Base-by-base conservation (phyloP, 31 red algal genomes). In the Bonnemaisonia californica region DNA sequence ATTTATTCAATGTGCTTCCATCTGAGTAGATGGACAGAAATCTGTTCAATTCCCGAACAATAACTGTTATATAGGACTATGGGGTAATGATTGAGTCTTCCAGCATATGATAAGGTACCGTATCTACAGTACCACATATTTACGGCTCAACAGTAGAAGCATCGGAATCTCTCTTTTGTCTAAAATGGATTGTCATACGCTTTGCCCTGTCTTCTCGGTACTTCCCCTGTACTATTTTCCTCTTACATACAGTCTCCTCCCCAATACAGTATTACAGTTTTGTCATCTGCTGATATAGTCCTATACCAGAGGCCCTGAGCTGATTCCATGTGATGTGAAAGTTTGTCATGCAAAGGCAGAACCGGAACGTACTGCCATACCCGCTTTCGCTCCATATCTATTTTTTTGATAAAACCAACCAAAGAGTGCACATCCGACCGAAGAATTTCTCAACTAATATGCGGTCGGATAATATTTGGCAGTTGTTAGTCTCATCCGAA, bases 401-500 rank as follows among this genome's bases (percentile, higher is more conserved):
- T 11, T 69, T 69, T 27, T 69, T 27, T 7, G 64, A 69, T n/a
- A 1, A 69, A 69, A 1, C 0, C 33, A 21, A 27, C 0, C 0
- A 69, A 21, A 69, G 33, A 34, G 31, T 36, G 1, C 64, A 54
- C 26, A 69, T 33, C 32, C 64, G n/a, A 36, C 8, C 12, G 39
- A 69, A 69, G 33, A 37, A 69, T 23, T 69, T 69, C 64, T 69
- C 64, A 69, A 69, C 64, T 37, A 69, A 37, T 37, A 69, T 69
- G 21, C 0, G 26, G 26, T 69, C 64, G 39, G 0, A 33, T 69
- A 34, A 31, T 38, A 33, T 34, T 37, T 24, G n/a, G 7, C n/a
- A 23, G 12, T 69, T 69, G 39, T 11, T 37, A 31, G 27, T 38
- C 4, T 37, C 27, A 0, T 69, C 26, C 22, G 32, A 27, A 11